Base-by-base conservation (phyloP, 306 rosid genomes). In the Begonia fuchsioides region DNA sequence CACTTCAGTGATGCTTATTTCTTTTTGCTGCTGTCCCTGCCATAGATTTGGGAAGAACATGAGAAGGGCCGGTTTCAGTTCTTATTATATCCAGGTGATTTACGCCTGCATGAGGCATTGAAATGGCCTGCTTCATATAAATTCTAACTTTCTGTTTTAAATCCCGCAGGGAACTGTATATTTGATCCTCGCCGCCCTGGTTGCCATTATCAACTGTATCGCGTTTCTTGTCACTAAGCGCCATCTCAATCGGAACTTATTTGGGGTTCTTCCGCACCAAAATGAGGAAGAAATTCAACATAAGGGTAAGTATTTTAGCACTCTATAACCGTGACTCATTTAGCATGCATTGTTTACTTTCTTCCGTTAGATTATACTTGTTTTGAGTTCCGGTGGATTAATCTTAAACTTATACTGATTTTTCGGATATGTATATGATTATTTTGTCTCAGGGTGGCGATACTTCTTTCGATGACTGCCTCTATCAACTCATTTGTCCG, bases 41-140 rank as follows among this genome's bases (percentile, higher is more conserved):
- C 77, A 82, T 62, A 78, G 88, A 62, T 92, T 79, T 46, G 99
- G 96, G 72, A 82, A 92, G 85, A 92, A 92, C 69, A 80, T 86
- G 99, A 69, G 72, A 68, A 76, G 83, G 51, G 88, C 96, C 60
- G 99, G 99, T 54, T 86, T 92, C 58, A 76, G 86, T 64, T 67
- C 80, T 63, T 74, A 83, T 56, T 71, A 55, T 56, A 38, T 79
- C 60, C 99, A 86, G 93, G 99, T 92, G 58, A 47, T 11, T 15
- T 43, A 52, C 15, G 40, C 9, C n/a, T 44, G 35, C n/a, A 11
- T 11, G 59, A 17, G n/a, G 41, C 9, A 13, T 16, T 39, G 17
- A 39, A 47, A 4, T 59, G 10, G 17, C 38, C 48, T 56, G 45
- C 32, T 15, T 15, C 15, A 26, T 6, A 4, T 59, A 49, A 64